phyloP scores from a whole-genome alignment of 768 basidiomycete species.

The Mycena belliarum region DNA sequence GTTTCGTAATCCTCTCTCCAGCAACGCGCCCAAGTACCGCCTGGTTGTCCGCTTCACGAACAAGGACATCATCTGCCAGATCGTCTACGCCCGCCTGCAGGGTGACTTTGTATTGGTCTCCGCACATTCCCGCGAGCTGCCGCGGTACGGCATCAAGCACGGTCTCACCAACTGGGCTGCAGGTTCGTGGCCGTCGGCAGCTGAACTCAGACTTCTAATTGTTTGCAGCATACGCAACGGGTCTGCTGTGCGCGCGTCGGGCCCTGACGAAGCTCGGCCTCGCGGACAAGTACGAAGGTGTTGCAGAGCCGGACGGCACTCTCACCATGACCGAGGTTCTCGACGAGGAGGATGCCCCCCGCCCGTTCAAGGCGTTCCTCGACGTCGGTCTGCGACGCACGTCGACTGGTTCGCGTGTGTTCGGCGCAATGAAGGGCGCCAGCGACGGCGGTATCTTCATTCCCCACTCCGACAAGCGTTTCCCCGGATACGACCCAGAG shows the following conservation, averaged over 20 bases:
- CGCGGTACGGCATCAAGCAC: slow-evolving; percentile 95
- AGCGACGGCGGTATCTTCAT: slow-evolving; percentile 97
- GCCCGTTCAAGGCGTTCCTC: slow-evolving; percentile 99
- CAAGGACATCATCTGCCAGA: slow-evolving; percentile 92
- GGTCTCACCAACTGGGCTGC: slow-evolving; percentile 99
- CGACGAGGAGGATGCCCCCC: slow-evolving; percentile 89
- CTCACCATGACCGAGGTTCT: slow-evolving; percentile 80
- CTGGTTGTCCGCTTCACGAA: slow-evolving; percentile 99
- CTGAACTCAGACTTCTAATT: too few relatives aligned
- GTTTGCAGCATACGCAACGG: slow-evolving; percentile 97
- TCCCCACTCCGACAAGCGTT: slow-evolving; percentile 96
- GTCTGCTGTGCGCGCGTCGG: slow-evolving; percentile 92
- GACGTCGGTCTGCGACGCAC: slow-evolving; percentile 98
- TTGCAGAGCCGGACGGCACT: slow-evolving; percentile 87
- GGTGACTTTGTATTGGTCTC: slow-evolving; percentile 92
- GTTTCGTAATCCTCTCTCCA: neutral
- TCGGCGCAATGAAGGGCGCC: slow-evolving; percentile 98
- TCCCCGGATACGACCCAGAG: slow-evolving; percentile 97
- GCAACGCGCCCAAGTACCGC: slow-evolving; percentile 95
- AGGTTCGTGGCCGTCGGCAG: too few relatives aligned
- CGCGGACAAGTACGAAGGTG: slow-evolving; percentile 97
- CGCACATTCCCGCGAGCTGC: slow-evolving; percentile 89
- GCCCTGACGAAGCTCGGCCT: slow-evolving; percentile 94
- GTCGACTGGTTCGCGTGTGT: slow-evolving; percentile 95
- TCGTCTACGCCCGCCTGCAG: slow-evolving; percentile 95